Evolutionary conservation across 495 filamentous ascomycete genomes (phyloP).

Genomic region (Xanthoparmelia taractica): DNA sequence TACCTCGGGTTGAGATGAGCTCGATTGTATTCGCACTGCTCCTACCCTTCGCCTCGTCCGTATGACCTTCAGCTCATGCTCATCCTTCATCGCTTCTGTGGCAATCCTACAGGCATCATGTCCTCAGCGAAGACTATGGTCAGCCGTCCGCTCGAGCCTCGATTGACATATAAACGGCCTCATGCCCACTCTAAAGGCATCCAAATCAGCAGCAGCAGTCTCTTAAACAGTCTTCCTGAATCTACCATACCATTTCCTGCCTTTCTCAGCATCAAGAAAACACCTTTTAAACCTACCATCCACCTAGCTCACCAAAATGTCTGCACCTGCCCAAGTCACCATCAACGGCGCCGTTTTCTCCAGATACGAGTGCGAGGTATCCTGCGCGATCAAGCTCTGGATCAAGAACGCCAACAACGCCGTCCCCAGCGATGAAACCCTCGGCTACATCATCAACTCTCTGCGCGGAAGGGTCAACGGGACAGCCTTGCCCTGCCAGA

Average conservation of each 20-base stretch:
- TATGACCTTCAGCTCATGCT: background rate
- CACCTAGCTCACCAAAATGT: background rate
- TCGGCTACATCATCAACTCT: conserved; percentile 10
- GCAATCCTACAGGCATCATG: background rate
- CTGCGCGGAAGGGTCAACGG: conserved; percentile 8
- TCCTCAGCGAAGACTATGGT: background rate
- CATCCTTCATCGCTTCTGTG: background rate
- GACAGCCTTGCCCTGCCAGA: background rate
- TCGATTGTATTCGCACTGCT: background rate
- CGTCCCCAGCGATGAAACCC: conserved; percentile 8
- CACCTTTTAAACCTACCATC: background rate
- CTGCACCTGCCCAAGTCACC: background rate
- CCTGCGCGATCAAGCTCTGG: conserved; percentile 13
- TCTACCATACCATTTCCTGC: background rate
- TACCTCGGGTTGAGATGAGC: background rate
- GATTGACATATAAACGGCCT: background rate
- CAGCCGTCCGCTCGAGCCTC: background rate
- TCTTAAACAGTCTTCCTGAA: background rate
- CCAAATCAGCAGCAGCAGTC: background rate
- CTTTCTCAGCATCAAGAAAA: background rate
- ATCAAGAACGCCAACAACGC: conserved; percentile 10
- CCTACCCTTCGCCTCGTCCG: background rate
- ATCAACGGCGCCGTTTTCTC: conserved; percentile 15
- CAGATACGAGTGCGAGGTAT: conserved; percentile 13
- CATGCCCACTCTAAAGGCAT: background rate